Percentiles rank a stretch among this genome's conserved stretches.
phyloP scores from a whole-genome alignment of 2,329 filamentous ascomycete species.

The Fusarium camptoceras region DNA sequence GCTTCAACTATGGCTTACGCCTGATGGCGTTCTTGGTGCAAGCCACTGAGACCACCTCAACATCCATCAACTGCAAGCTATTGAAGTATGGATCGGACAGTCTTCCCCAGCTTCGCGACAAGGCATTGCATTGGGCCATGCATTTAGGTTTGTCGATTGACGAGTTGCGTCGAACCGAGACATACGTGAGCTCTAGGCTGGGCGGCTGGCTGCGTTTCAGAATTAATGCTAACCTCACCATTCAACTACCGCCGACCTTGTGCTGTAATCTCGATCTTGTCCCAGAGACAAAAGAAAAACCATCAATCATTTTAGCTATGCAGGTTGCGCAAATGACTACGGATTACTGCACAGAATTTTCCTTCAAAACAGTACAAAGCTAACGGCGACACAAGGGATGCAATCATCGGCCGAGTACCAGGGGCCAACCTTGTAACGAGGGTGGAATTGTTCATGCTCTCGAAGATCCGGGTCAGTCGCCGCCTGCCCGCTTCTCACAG shows the following conservation, averaged over 20 bases:
- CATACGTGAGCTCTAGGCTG: constrained; percentile 32
- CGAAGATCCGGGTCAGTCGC: constrained; percentile 17
- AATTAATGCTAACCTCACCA: constrained; percentile 17
- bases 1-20: not conserved
- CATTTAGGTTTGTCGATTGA: constrained; percentile 27
- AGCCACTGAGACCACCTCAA: constrained; percentile 4
- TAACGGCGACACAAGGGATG: constrained; percentile 22
- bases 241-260: constrained; percentile 20
- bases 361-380: not conserved
- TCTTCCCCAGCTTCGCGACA: constrained; percentile 23
- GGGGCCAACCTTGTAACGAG: constrained; percentile 23
- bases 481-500: constrained; percentile 7
- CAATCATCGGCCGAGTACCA: constrained; percentile 18
- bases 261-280: constrained; percentile 26
- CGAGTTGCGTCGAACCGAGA: constrained; percentile 35
- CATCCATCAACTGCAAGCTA: not conserved
- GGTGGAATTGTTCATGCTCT: constrained; percentile 19
- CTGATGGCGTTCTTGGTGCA: constrained; percentile 22
- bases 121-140: constrained; percentile 29
- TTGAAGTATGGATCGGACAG: not conserved
- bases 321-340: constrained; percentile 2
- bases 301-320: constrained; percentile 8
- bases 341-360: not conserved
- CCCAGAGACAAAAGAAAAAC: not conserved
- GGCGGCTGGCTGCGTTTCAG: constrained; percentile 24